These are phyloP conservation scores for Komagataella kurtzmanii DNA, from an alignment of 805 yeast species.

Conservation along the genomic window DNA sequence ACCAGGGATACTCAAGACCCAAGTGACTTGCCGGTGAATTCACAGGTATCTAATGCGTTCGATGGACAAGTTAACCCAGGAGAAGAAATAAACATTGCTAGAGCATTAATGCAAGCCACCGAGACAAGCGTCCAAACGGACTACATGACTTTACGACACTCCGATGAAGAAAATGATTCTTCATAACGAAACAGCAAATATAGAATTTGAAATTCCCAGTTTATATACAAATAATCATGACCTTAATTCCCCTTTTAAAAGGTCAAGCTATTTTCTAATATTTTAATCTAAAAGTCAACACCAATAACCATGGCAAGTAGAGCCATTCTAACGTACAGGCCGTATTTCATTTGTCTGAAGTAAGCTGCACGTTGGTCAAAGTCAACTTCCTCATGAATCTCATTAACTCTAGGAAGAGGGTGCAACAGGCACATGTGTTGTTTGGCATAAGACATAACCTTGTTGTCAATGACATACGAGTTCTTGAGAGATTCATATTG, in stretches of 20 bases:
- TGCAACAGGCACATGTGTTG: constrained; percentile 99
- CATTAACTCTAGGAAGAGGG: constrained; percentile 95
- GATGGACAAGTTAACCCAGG: constrained; percentile 16
- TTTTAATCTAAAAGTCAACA: constrained; percentile 50
- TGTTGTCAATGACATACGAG: constrained; percentile 85
- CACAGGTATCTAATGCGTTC: constrained; percentile 26
- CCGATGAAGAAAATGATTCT: constrained; percentile 1
- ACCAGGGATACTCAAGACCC: constrained; percentile 5
- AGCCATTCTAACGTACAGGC: constrained; percentile 97
- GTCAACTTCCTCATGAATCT: constrained; percentile 96
- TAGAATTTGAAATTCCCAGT: not conserved
- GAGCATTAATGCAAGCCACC: constrained; percentile 51
- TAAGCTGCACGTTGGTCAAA: constrained; percentile 99
- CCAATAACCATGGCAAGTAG: constrained; percentile 96
- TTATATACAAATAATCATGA: not conserved
- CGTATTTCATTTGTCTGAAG: constrained; percentile 99
- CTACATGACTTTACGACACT: not conserved
- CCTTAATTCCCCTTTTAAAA: not conserved
- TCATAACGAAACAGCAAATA: not conserved
- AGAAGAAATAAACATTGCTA: constrained; percentile 51
- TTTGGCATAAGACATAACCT: constrained; percentile 81
- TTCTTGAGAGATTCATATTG: constrained; percentile 86
- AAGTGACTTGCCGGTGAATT: constrained; percentile 39
- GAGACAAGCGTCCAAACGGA: constrained; percentile 10
- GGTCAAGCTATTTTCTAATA: not conserved